Conservation (phyloP, 164 flowering plant genomes). For the Platanus orientalis region DNA sequence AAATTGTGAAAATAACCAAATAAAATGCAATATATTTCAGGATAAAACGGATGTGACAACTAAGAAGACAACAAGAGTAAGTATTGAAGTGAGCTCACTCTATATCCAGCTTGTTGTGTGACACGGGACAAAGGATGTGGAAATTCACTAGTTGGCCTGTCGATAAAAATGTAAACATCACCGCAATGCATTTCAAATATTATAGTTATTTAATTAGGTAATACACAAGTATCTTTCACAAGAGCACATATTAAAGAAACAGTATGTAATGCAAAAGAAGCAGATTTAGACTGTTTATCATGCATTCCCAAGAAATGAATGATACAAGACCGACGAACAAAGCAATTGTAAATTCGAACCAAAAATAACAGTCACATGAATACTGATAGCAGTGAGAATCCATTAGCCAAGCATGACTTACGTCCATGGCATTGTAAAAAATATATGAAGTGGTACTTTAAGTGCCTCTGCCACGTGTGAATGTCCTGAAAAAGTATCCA, state of each 20-base stretch:
- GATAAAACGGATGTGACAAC: neutral
- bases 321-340: neutral
- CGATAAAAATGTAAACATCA: slow-evolving; percentile 8
- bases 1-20: neutral
- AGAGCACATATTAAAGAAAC: slow-evolving; percentile 1
- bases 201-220: no score
- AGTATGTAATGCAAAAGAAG: neutral
- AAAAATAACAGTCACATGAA: neutral
- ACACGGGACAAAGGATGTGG: slow-evolving; percentile 99
- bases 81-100: slow-evolving; percentile 45
- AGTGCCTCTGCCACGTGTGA: slow-evolving; percentile 95
- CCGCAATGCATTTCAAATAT: slow-evolving; percentile 1
- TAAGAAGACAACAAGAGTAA: neutral
- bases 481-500: slow-evolving; percentile 60
- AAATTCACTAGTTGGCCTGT: slow-evolving; percentile 96
- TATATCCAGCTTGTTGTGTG: slow-evolving; percentile 86
- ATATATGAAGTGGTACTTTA: slow-evolving; percentile 85
- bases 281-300: no score
- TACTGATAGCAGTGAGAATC: slow-evolving; percentile 6
- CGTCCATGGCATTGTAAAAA: slow-evolving; percentile 99
- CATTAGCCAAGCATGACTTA: slow-evolving; percentile 50
- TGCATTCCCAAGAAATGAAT: neutral
- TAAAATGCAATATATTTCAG: neutral
- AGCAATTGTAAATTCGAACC: neutral
- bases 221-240: no score